A percentile compares a stretch with the other conserved stretches of the same genome.
These are phyloP conservation scores for Ascochyta koolunga DNA, from an alignment of 2,329 filamentous ascomycete species.

Conservation along the genomic window DNA sequence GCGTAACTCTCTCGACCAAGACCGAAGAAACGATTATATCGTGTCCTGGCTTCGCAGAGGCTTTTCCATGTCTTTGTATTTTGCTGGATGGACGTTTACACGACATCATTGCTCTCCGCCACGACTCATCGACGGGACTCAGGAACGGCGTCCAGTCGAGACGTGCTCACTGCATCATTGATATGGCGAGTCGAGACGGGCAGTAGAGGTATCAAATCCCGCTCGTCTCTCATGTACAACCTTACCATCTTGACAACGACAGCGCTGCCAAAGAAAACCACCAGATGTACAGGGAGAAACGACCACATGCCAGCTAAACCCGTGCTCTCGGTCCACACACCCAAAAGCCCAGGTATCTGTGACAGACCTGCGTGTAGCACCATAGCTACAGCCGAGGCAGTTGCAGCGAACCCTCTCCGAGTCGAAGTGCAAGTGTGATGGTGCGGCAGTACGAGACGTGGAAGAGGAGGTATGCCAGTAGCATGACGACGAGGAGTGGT, in stretches of 20 bases:
- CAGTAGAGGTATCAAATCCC: neutral
- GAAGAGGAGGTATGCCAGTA: neutral
- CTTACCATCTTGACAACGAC: neutral
- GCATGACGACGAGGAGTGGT: neutral
- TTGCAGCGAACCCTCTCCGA: neutral
- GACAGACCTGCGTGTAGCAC: neutral
- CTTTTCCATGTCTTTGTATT: no score
- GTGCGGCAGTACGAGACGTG: neutral
- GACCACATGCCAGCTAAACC: neutral
- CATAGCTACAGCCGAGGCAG: neutral
- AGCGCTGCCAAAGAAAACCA: neutral
- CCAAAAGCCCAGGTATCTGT: neutral
- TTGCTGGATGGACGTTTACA: neutral
- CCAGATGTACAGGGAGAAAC: neutral
- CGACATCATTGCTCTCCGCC: neutral
- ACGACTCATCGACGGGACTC: neutral
- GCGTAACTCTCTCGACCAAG: no score
- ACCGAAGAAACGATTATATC: no score
- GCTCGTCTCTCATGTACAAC: neutral
- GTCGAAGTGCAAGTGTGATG: neutral
- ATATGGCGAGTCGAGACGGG: neutral
- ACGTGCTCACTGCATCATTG: neutral
- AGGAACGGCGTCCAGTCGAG: neutral
- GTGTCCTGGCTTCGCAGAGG: no score
- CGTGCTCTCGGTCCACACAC: neutral